Percentiles rank a stretch among this genome's conserved stretches.
These are phyloP conservation scores for Arthroderma uncinatum DNA, from an alignment of 2,329 filamentous ascomycete species.

Conservation along the genomic window DNA sequence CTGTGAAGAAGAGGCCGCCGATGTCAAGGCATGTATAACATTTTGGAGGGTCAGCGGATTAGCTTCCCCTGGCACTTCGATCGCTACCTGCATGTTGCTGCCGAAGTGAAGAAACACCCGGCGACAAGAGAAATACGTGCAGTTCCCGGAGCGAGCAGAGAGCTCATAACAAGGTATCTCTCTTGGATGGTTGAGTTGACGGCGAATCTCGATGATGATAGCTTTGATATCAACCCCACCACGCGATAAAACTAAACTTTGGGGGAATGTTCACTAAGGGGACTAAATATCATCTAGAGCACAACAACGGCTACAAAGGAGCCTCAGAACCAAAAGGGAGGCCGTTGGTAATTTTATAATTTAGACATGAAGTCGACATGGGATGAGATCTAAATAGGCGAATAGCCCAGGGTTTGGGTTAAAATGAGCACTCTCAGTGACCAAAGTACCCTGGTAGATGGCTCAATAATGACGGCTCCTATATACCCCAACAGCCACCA, in stretches of 20 bases:
- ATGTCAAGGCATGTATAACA: constrained; percentile 53
- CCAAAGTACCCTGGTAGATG: no score
- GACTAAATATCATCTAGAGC: not conserved
- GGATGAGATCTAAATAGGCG: not conserved
- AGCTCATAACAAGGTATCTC: not conserved
- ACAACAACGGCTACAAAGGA: not conserved
- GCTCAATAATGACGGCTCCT: no score
- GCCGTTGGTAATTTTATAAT: not conserved
- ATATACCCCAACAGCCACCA: no score
- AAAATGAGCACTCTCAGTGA: no score
- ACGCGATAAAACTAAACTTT: constrained; percentile 3
- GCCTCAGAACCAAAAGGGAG: not conserved
- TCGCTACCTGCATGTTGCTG: constrained; percentile 51
- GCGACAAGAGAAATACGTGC: not conserved
- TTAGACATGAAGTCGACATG: not conserved
- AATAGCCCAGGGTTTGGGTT: no score
- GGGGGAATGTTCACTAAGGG: not conserved
- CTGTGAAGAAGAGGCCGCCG: constrained; percentile 52
- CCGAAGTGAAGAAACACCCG: not conserved
- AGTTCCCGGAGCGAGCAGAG: not conserved
- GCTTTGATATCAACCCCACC: constrained; percentile 4
- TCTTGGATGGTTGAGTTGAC: not conserved
- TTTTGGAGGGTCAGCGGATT: constrained; percentile 55
- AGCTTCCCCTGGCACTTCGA: constrained; percentile 74
- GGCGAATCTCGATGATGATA: not conserved